Evolutionary conservation across 345 rosid species (phyloP), one percentile per base, ranked within the genome.

Genomic region (Erodium maritimum): DNA sequence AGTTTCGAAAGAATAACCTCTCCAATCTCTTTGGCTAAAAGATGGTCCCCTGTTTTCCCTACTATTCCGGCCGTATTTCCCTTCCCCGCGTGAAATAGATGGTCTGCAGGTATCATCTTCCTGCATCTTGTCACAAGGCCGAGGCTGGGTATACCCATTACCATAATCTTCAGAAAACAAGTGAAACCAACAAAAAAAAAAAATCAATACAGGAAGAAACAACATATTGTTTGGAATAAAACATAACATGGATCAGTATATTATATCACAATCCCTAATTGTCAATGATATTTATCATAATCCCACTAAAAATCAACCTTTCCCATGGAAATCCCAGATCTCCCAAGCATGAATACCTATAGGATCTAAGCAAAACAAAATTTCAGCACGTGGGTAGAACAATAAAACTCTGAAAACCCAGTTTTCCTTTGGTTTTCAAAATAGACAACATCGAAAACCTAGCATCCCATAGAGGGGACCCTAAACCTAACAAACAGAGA

Each of bases 1-100:
- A 23, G 63, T 62, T 22, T 85, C 97, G 84, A 85, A 93, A 37
- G 90, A 73, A 70, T 77, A 73, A 55, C 56, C 74, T 74, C 74
- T 85, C 82, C 87, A 83, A 23, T 87, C 97, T 70, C 86, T 89
- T 59, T 82, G 91, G 66, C 68, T 71, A 63, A 72, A 81, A 65
- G 84, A 68, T n/a, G n/a, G n/a, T 48, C 74, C 82, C 79, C 87
- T 77, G 58, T 59, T 77, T 48, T 91, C 99, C 71, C 84, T 80
- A 51, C 64, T 34, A 54, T 67, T 82, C 75, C 97, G 77, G 55
- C 66, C 66, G 72, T 85, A 85, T 58, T 85, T 83, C 72, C 86
- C 86, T 21, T 85, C 95, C 62, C 78, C 88, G 8, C 87, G 83
- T 18, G 80, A 70, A 65, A 66, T 65, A 19, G 81, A 73, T 7